Conservation (phyloP, 2,329 filamentous ascomycete species). For the Arthrinium puccinioides region DNA sequence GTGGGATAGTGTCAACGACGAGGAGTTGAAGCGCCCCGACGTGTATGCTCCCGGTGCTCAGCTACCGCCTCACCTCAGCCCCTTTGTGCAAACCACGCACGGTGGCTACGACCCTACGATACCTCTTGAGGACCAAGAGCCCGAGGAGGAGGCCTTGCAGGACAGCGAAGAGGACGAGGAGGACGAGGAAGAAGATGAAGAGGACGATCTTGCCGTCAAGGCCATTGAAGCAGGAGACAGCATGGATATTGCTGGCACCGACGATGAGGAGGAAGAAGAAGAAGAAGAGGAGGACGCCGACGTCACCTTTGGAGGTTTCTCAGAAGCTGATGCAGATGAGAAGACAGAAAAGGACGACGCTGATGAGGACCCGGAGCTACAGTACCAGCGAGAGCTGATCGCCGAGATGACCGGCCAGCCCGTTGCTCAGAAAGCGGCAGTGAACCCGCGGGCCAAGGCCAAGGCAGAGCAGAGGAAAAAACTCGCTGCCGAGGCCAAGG, state of each 20-base stretch:
- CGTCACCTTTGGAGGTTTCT: slow-evolving; percentile 41
- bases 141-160: slow-evolving; percentile 74
- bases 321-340: slow-evolving; percentile 33
- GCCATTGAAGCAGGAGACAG: slow-evolving; percentile 34
- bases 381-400: slow-evolving; percentile 84
- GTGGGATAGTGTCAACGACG: slow-evolving; percentile 93
- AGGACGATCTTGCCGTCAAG: slow-evolving; percentile 27
- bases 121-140: slow-evolving; percentile 79
- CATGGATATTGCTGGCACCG: slow-evolving; percentile 43
- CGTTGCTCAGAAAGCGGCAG: slow-evolving; percentile 38
- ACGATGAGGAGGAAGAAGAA: slow-evolving; percentile 36
- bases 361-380: slow-evolving; percentile 51
- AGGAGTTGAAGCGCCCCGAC: slow-evolving; percentile 78
- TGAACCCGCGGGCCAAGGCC: slow-evolving; percentile 50
- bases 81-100: slow-evolving; percentile 82
- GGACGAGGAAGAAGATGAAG: slow-evolving; percentile 38
- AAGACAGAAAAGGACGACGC: slow-evolving; percentile 48
- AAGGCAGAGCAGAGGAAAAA: slow-evolving; percentile 66
- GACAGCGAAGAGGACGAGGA: slow-evolving; percentile 51
- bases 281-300: slow-evolving; percentile 32
- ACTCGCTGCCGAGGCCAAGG: slow-evolving; percentile 61
- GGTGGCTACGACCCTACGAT: slow-evolving; percentile 89
- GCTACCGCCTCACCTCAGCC: slow-evolving; percentile 89
- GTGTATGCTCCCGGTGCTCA: slow-evolving; percentile 84
- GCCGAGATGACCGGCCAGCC: slow-evolving; percentile 75